Evolutionary conservation across 129 eudicot genomes (phyloP), one percentile per base, ranked within the genome.

Genomic region (Chrysanthemum makinoi): DNA sequence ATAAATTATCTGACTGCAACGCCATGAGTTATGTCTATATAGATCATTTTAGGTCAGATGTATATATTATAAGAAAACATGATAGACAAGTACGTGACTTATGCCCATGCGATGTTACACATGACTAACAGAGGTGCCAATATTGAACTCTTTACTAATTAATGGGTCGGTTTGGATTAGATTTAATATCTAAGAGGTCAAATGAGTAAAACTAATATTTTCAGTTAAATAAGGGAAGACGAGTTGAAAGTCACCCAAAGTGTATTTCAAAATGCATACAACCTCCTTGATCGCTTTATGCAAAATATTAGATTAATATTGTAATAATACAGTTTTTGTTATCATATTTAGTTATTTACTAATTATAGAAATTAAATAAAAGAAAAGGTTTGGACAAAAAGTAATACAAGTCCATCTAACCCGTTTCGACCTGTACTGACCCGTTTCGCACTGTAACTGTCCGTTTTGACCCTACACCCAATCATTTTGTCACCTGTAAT

Each of bases 1-100:
- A 61, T 9, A 72, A 60, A 10, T 15, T 46, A 59, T 46, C 54
- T 17, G 18, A 28, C 47, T 26, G 10, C 69, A 48, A 72, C 68
- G 26, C 43, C 68, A 46, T 30, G 69, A 72, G 16, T 47, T 7
- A 72, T 60, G 24, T 19, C 0, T 10, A 19, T n/a, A 55, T 10
- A 55, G 68, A 50, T 72, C 35, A 61, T 30, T 72, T 30, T 72
- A 61, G 39, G 35, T 48, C 62, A 61, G 30, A 72, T 72, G 69
- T 15, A 39, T 58, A 57, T 16, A 48, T 39, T 43, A 73, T 51
- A 33, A 35, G 28, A 62, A 20, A 50, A 73, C 35, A 62, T 33
- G 14, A 52, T 50, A 35, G n/a, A 50, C 15, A 63, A 28, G 46
- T 6, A 28, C 33, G 19, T 5, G 33, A 61, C 62, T 19, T 30